Conservation (phyloP, 805 yeast species). For the Cyberlindnera mrakii region DNA sequence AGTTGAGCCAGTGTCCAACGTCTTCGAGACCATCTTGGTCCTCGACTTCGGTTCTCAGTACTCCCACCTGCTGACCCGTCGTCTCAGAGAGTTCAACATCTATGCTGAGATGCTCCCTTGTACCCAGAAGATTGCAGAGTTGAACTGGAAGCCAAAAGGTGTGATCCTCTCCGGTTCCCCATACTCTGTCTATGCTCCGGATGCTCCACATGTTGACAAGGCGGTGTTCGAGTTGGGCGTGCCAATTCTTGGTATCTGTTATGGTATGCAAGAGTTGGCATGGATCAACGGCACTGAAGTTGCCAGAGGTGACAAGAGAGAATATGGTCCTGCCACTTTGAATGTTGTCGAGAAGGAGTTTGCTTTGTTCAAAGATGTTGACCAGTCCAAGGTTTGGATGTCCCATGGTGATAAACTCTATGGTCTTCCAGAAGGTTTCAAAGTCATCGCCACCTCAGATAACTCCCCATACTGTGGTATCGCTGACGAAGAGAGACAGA, state of each 20-base stretch:
- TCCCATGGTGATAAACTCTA: slow-evolving; percentile 96
- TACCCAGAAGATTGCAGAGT: slow-evolving; percentile 91
- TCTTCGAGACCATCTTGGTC: slow-evolving; percentile 94
- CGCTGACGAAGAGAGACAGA: slow-evolving; percentile 62
- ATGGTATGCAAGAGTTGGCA: slow-evolving; percentile 98
- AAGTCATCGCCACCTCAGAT: slow-evolving; percentile 81
- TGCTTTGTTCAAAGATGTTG: slow-evolving; percentile 80
- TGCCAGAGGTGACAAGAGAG: slow-evolving; percentile 94
- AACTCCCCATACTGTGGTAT: slow-evolving; percentile 97
- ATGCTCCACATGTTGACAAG: slow-evolving; percentile 96
- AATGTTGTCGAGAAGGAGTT: slow-evolving; percentile 61
- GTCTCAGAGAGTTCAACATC: slow-evolving; percentile 95
- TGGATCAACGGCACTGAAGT: slow-evolving; percentile 93
- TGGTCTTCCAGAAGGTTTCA: slow-evolving; percentile 84
- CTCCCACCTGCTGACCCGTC: slow-evolving; percentile 93
- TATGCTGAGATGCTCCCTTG: slow-evolving; percentile 99
- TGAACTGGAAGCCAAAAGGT: slow-evolving; percentile 94
- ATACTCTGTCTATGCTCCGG: slow-evolving; percentile 92
- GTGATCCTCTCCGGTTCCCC: slow-evolving; percentile 96
- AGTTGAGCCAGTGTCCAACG: slow-evolving; percentile 63
- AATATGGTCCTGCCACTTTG: slow-evolving; percentile 93
- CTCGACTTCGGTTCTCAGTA: slow-evolving; percentile 98
- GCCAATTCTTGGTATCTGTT: slow-evolving; percentile 95
- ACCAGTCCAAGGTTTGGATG: slow-evolving; percentile 98
- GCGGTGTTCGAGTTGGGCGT: slow-evolving; percentile 86